Conservation (phyloP, 345 rosid genomes). For the Limnanthes douglasii region DNA sequence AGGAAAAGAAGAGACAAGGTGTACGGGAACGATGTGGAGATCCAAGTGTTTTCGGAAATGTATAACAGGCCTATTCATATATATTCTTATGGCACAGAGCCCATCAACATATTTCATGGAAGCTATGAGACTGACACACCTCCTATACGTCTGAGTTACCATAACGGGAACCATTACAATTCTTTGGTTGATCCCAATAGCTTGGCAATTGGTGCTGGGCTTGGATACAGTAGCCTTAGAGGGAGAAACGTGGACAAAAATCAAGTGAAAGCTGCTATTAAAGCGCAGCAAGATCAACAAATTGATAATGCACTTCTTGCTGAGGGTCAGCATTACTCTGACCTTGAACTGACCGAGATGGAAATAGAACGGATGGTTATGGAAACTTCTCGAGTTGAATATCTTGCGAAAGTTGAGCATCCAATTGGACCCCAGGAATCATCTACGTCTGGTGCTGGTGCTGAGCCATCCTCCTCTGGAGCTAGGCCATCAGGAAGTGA, state of each 20-base stretch:
- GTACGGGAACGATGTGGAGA: conserved; percentile 96
- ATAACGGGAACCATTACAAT: conserved; percentile 95
- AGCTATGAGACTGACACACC: conserved; percentile 80
- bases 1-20: conserved; percentile 99
- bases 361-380: conserved; percentile 89
- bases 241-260: conserved; percentile 87
- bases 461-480: conserved; percentile 96
- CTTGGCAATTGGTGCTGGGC: conserved; percentile 83
- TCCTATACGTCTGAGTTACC: conserved; percentile 84
- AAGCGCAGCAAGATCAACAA: conserved; percentile 97
- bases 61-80: conserved; percentile 95
- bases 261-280: conserved; percentile 96
- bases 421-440: conserved; percentile 50
- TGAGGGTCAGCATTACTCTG: conserved; percentile 97
- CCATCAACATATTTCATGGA: conserved; percentile 92
- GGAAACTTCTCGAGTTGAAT: conserved; percentile 98
- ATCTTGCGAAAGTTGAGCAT: conserved; percentile 61
- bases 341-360: conserved; percentile 91
- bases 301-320: conserved; percentile 88
- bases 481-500: too few relatives aligned
- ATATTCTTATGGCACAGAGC: conserved; percentile 89
- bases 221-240: conserved; percentile 82
- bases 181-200: conserved; percentile 92
- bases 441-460: conserved; percentile 47
- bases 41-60: conserved; percentile 93